phyloP scores from a whole-genome alignment of 768 basidiomycete genomes.

The Suillus discolor region DNA sequence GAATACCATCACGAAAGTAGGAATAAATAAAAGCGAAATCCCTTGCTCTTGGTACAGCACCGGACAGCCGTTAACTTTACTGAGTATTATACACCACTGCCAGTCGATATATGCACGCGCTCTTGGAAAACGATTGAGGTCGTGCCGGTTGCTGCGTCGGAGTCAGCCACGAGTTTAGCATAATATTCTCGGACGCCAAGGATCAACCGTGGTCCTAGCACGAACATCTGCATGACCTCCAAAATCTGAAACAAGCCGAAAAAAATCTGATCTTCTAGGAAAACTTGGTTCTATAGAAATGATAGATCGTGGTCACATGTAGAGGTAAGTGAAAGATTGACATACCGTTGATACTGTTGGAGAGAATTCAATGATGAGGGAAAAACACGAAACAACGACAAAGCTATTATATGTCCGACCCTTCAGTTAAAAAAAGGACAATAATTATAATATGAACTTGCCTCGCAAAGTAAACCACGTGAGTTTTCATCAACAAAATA shows the following conservation, averaged over 20 bases:
- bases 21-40: not conserved
- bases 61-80: not conserved
- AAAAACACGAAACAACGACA: not conserved
- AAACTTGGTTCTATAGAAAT: not conserved
- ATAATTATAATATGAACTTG: not conserved
- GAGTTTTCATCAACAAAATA: not conserved
- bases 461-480: not conserved
- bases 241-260: not conserved
- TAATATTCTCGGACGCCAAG: not conserved
- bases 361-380: not conserved
- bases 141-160: not conserved
- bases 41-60: not conserved
- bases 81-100: not conserved
- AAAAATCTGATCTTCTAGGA: not conserved
- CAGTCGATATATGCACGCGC: not conserved
- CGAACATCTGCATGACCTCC: not conserved
- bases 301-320: not conserved
- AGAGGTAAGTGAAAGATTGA: not conserved
- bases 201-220: not conserved
- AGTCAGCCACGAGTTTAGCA: not conserved
- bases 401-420: not conserved
- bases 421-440: not conserved
- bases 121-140: not conserved
- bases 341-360: not conserved
- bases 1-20: too few relatives aligned